A percentile compares a stretch with the other conserved stretches of the same genome.
phyloP scores from a whole-genome alignment of 768 basidiomycete genomes.

The Termitomyces sp. region DNA sequence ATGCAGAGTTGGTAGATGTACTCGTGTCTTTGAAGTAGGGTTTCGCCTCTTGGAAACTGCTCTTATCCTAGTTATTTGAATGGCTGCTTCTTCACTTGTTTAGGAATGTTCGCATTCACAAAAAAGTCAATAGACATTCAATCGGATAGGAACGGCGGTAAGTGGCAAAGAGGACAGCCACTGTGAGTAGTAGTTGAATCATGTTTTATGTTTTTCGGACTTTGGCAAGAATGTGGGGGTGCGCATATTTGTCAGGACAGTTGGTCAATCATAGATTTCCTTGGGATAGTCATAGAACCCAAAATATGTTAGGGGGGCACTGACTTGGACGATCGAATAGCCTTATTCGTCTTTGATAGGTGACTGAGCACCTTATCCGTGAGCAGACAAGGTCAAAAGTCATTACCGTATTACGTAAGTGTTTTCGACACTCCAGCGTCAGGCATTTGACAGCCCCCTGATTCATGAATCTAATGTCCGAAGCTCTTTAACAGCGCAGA shows the following conservation, averaged over 20 bases:
- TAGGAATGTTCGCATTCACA: not conserved
- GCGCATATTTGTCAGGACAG: no score
- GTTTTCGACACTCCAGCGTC: not conserved
- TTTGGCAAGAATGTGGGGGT: no score
- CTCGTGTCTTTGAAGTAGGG: not conserved
- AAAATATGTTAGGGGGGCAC: no score
- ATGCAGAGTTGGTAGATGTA: not conserved
- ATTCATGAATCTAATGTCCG: constrained; percentile 2
- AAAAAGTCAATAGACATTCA: not conserved
- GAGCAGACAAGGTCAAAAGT: no score
- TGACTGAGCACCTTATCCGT: no score
- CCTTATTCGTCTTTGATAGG: no score
- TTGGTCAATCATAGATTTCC: no score
- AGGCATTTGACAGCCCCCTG: not conserved
- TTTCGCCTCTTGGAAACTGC: not conserved
- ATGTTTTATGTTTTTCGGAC: no score
- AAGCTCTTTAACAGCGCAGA: not conserved
- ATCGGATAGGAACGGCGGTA: not conserved
- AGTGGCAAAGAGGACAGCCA: not conserved
- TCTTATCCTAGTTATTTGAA: not conserved
- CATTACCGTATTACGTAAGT: not conserved
- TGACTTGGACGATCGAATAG: no score
- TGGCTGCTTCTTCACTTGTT: not conserved
- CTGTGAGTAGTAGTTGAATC: no score
- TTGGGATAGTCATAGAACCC: no score